phyloP scores from a whole-genome alignment of 768 basidiomycete species.

The Termitomyces titanicus region DNA sequence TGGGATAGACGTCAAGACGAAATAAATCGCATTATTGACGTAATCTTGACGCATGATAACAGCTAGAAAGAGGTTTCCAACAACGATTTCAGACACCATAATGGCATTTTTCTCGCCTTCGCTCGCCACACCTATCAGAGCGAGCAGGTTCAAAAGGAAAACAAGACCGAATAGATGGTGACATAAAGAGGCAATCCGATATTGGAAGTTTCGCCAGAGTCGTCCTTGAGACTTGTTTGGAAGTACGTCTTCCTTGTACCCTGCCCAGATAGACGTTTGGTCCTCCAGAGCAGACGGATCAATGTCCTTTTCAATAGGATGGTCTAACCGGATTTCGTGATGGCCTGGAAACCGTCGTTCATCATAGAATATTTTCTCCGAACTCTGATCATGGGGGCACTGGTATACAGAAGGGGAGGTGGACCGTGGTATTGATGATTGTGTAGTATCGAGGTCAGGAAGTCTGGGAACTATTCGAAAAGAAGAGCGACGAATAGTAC shows the following conservation, averaged over 20 bases:
- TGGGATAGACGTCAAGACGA: slow-evolving; percentile 46
- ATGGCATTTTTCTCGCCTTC: slow-evolving; percentile 29
- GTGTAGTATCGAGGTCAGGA: neutral
- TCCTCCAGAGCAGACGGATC: slow-evolving; percentile 21
- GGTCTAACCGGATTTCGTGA: slow-evolving; percentile 12
- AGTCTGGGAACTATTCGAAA: neutral
- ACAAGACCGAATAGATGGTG: slow-evolving; percentile 57
- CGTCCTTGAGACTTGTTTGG: slow-evolving; percentile 50
- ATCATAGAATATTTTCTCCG: neutral
- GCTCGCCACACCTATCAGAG: slow-evolving; percentile 42
- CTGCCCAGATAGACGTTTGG: slow-evolving; percentile 44
- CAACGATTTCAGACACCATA: slow-evolving; percentile 35
- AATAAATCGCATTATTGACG: slow-evolving; percentile 57
- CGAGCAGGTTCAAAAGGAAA: slow-evolving; percentile 50
- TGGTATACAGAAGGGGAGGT: neutral
- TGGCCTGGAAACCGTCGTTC: neutral
- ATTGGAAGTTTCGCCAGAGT: slow-evolving; percentile 47
- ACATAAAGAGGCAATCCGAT: slow-evolving; percentile 53
- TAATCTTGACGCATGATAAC: slow-evolving; percentile 53
- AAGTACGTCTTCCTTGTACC: slow-evolving; percentile 45
- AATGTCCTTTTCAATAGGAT: slow-evolving; percentile 16
- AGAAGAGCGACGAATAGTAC: slow-evolving; percentile 8
- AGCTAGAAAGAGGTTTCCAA: slow-evolving; percentile 46
- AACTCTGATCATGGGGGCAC: neutral
- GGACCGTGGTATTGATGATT: neutral